Percentiles rank a stretch among this genome's conserved stretches.
Conservation (phyloP, 1,284 basidiomycete species). For the Porphyrellus sp. region DNA sequence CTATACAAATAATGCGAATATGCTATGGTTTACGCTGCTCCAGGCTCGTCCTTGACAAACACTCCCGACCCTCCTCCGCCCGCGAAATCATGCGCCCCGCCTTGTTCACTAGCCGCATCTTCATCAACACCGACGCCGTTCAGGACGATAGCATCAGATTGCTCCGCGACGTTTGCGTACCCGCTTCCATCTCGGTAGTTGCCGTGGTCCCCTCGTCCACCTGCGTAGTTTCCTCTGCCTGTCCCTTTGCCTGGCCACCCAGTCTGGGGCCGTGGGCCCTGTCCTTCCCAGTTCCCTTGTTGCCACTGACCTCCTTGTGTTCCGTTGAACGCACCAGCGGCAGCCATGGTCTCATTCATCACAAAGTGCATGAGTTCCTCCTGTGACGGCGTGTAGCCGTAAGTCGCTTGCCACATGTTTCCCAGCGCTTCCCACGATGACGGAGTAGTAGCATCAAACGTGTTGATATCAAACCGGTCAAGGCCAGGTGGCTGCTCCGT, state of each 20-base stretch:
- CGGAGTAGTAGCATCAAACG: conserved; percentile 68
- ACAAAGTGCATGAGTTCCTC: conserved; percentile 73
- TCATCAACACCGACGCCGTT: conserved; percentile 39
- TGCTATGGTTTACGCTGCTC: conserved; percentile 5
- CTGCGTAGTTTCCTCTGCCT: conserved; percentile 39
- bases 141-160: conserved; percentile 47
- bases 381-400: conserved; percentile 63
- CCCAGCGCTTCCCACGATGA: conserved; percentile 73
- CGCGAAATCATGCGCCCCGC: not conserved
- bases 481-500: conserved; percentile 46
- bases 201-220: conserved; percentile 35
- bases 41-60: conserved; percentile 26
- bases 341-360: conserved; percentile 41
- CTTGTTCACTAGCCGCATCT: not conserved
- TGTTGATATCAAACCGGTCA: conserved; percentile 61
- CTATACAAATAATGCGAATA: conserved; percentile 28
- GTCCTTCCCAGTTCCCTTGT: conserved; percentile 16
- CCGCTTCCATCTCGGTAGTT: conserved; percentile 36
- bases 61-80: conserved; percentile 43
- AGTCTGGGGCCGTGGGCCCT: conserved; percentile 11
- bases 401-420: conserved; percentile 65
- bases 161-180: conserved; percentile 29
- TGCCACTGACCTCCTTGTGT: conserved; percentile 27
- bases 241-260: conserved; percentile 27
- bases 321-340: conserved; percentile 22